phyloP scores from a whole-genome alignment of 345 rosid genomes.

The Bruguiera gymnorhiza region DNA sequence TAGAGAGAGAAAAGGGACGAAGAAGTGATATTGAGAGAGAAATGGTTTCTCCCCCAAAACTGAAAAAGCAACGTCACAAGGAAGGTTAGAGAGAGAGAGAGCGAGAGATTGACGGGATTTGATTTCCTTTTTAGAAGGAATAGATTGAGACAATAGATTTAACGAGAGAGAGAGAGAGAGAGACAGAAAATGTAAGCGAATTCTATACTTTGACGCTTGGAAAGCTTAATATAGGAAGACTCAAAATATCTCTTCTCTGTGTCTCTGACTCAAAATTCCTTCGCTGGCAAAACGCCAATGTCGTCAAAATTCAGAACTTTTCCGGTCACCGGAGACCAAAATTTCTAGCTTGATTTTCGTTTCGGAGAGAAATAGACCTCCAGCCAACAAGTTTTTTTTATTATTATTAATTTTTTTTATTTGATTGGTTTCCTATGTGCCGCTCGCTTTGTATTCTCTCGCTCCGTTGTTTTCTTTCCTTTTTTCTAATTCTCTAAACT shows the following conservation, averaged over 20 bases:
- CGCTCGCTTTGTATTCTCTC: neutral
- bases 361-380: neutral
- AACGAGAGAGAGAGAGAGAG: conserved; percentile 4
- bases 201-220: conserved; percentile 57
- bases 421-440: neutral
- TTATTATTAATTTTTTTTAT: neutral
- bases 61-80: conserved; percentile 16
- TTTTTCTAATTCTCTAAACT: conserved; percentile 5
- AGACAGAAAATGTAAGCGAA: conserved; percentile 8
- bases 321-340: conserved; percentile 11
- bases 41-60: conserved; percentile 28
- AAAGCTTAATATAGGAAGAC: conserved; percentile 53
- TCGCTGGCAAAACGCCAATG: conserved; percentile 14
- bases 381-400: neutral
- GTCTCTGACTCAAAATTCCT: neutral
- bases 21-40: conserved; percentile 8
- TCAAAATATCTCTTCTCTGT: neutral
- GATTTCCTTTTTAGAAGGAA: conserved; percentile 28
- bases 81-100: conserved; percentile 16
- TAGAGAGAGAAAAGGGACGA: neutral
- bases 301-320: conserved; percentile 14
- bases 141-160: conserved; percentile 23
- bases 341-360: conserved; percentile 5
- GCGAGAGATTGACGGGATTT: conserved; percentile 51
- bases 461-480: neutral